A percentile compares a stretch with the other conserved stretches of the same genome.
These are phyloP conservation scores for Alopecurus myosuroides DNA, from an alignment of 176 grass and related monocot species.

Conservation along the genomic window DNA sequence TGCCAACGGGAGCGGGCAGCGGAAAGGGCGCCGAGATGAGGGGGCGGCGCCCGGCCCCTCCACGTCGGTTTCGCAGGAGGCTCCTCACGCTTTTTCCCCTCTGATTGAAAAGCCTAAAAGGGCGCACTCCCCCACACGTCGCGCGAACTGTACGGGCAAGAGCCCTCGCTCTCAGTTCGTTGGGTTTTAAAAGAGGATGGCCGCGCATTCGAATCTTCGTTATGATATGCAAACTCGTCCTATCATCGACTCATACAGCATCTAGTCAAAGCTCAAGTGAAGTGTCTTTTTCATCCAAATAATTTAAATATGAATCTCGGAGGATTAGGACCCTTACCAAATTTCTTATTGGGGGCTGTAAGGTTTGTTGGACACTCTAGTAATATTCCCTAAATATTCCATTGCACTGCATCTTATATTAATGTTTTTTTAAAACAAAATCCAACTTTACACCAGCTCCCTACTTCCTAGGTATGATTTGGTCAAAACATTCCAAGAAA, in stretches of 20 bases:
- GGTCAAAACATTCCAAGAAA: neutral
- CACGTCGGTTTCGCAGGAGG: neutral
- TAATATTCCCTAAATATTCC: no score
- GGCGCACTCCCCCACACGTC: neutral
- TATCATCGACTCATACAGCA: neutral
- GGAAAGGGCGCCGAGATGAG: neutral
- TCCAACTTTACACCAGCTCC: neutral
- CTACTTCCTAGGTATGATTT: neutral
- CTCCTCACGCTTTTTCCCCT: slow-evolving; percentile 1
- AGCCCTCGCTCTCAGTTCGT: neutral
- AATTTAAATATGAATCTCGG: neutral
- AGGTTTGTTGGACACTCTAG: no score
- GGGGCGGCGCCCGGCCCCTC: neutral
- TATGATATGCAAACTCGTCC: neutral
- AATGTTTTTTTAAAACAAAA: no score
- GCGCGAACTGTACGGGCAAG: neutral
- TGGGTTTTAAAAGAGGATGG: neutral
- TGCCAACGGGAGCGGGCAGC: neutral
- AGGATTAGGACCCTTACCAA: neutral
- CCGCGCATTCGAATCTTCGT: neutral
- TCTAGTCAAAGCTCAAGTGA: neutral
- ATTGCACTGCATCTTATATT: no score
- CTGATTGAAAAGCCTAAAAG: neutral
- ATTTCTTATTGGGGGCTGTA: no score
- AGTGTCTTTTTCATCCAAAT: neutral